A percentile compares a stretch with the other conserved stretches of the same genome.
phyloP scores from a whole-genome alignment of 768 basidiomycete species.

The Trametes villosa region DNA sequence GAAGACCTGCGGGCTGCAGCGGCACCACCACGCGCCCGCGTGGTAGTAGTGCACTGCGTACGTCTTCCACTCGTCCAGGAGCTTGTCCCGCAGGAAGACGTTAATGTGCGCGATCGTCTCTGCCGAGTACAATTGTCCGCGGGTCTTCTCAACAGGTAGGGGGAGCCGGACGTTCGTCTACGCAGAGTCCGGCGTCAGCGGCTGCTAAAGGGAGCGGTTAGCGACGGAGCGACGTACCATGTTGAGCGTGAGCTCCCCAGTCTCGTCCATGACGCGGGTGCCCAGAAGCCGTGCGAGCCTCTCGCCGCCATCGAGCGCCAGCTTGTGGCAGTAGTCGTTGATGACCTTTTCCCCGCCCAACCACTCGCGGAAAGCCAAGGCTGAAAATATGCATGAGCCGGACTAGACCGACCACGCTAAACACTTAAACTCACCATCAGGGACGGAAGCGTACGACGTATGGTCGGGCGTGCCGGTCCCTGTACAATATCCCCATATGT shows the following conservation, averaged over 20 bases:
- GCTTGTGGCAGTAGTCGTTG: slow-evolving; percentile 65
- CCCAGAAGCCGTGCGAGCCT: slow-evolving; percentile 60
- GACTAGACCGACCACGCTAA: background rate
- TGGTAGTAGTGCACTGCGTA: slow-evolving; percentile 36
- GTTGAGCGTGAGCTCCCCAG: slow-evolving; percentile 60
- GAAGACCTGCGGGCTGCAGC: slow-evolving; percentile 42
- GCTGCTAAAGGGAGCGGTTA: background rate
- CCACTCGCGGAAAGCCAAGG: slow-evolving; percentile 71
- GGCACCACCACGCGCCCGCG: slow-evolving; percentile 39
- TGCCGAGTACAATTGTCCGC: slow-evolving; percentile 20
- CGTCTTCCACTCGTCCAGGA: slow-evolving; percentile 36
- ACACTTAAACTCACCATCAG: slow-evolving; percentile 45
- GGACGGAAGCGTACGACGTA: slow-evolving; percentile 55
- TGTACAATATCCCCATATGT: slow-evolving; percentile 29
- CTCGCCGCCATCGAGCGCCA: slow-evolving; percentile 71
- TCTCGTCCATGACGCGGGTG: slow-evolving; percentile 65
- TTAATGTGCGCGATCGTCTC: slow-evolving; percentile 20
- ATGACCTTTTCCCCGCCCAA: slow-evolving; percentile 80
- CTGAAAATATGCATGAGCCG: slow-evolving; percentile 38
- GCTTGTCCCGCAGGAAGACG: slow-evolving; percentile 26
- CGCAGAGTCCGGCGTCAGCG: too few relatives aligned
- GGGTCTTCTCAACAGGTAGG: slow-evolving; percentile 31
- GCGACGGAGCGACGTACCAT: slow-evolving; percentile 54
- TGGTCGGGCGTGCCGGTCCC: slow-evolving; percentile 71
- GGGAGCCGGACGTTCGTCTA: slow-evolving; percentile 49